Percentiles rank a stretch among this genome's conserved stretches.
phyloP scores from a whole-genome alignment of 306 rosid genomes.

The Carpinus viminea region DNA sequence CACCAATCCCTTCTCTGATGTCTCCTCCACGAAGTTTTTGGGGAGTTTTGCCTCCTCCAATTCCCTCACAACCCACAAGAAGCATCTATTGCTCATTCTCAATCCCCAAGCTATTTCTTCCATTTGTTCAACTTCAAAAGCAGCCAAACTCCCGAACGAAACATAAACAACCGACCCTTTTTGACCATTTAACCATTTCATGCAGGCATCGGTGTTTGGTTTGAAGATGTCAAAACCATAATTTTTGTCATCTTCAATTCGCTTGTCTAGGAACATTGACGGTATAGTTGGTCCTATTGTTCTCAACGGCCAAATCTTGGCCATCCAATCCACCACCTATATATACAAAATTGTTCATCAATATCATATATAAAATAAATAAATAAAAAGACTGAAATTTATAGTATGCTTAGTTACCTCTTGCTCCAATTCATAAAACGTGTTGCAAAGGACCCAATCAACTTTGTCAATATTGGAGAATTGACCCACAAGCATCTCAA shows the following conservation, averaged over 20 bases:
- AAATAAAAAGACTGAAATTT: no score
- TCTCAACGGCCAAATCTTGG: constrained; percentile 43
- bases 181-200: constrained; percentile 36
- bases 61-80: no score
- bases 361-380: no score
- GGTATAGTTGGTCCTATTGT: constrained; percentile 68
- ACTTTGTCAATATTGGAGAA: constrained; percentile 46
- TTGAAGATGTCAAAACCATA: constrained; percentile 42
- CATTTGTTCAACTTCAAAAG: no score
- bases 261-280: constrained; percentile 43
- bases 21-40: constrained; percentile 22
- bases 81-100: no score
- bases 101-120: no score
- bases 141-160: no score
- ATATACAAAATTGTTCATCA: no score
- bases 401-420: constrained; percentile 28
- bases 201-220: constrained; percentile 17
- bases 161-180: no score
- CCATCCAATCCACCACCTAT: constrained; percentile 43
- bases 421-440: constrained; percentile 46
- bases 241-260: constrained; percentile 37
- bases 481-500: constrained; percentile 49
- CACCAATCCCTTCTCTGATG: no score
- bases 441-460: constrained; percentile 47
- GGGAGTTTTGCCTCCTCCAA: no score